phyloP scores from a whole-genome alignment of 164 flowering plant species.

The Umbilicus rupestris region DNA sequence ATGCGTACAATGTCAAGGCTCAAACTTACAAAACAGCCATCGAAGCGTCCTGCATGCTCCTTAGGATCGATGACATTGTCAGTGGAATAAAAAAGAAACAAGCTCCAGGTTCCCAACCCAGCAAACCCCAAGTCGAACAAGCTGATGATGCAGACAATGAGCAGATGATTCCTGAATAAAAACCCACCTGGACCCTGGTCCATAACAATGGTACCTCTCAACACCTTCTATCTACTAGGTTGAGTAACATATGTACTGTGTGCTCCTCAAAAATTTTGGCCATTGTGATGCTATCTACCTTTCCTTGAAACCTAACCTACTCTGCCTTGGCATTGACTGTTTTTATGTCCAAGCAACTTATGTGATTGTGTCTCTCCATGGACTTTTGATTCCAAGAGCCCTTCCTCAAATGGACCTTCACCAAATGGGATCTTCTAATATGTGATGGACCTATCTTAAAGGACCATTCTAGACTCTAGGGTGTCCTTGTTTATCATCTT shows the following conservation, averaged over 20 bases:
- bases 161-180: constrained; percentile 70
- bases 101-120: constrained; percentile 64
- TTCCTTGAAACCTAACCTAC: neutral
- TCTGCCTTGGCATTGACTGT: neutral
- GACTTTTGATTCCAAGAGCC: too few species aligned
- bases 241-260: neutral
- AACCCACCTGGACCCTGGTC: neutral
- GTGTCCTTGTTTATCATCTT: too few species aligned
- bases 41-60: constrained; percentile 95
- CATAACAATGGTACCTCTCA: too few species aligned
- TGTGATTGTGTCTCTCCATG: too few species aligned
- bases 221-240: too few species aligned
- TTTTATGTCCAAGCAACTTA: neutral
- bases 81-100: constrained; percentile 94
- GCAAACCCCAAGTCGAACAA: constrained; percentile 62
- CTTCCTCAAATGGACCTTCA: too few species aligned
- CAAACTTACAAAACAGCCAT: constrained; percentile 96
- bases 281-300: neutral
- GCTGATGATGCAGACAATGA: constrained; percentile 88
- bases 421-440: too few species aligned
- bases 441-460: too few species aligned
- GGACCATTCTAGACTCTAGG: too few species aligned
- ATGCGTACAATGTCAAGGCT: constrained; percentile 87
- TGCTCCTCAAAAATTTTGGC: neutral
- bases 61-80: constrained; percentile 93